Evolutionary conservation across 495 filamentous ascomycete species (phyloP).

Genomic region (Tuber aestivum): DNA sequence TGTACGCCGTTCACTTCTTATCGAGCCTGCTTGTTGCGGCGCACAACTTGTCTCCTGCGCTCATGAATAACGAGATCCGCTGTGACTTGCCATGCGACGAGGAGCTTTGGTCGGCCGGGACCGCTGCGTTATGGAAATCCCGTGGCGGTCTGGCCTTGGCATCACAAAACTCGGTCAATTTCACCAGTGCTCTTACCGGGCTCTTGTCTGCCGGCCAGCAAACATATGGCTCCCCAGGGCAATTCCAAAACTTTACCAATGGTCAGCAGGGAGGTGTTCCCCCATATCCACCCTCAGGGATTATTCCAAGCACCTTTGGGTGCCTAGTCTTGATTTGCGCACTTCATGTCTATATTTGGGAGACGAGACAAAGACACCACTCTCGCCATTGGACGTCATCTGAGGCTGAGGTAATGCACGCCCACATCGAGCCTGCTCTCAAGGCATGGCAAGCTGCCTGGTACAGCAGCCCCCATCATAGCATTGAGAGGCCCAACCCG

Average conservation of each 20-base stretch:
- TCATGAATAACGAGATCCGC: constrained; percentile 91
- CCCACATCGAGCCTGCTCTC: constrained; percentile 89
- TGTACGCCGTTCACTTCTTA: constrained; percentile 83
- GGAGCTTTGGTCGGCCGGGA: constrained; percentile 81
- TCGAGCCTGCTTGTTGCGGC: constrained; percentile 87
- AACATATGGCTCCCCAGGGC: constrained; percentile 45
- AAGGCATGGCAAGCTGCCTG: constrained; percentile 94
- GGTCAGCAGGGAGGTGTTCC: constrained; percentile 39
- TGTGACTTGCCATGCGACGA: constrained; percentile 92
- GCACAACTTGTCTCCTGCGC: constrained; percentile 81
- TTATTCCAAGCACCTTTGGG: constrained; percentile 88
- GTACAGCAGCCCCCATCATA: constrained; percentile 81
- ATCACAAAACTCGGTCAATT: constrained; percentile 61
- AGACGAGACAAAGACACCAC: constrained; percentile 85
- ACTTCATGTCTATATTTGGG: constrained; percentile 97
- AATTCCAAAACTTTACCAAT: constrained; percentile 34
- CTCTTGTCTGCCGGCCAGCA: constrained; percentile 54
- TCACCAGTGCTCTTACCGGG: constrained; percentile 69
- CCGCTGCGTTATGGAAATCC: constrained; percentile 66
- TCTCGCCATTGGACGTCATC: constrained; percentile 84
- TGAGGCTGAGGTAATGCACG: constrained; percentile 93
- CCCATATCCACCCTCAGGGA: constrained; percentile 39
- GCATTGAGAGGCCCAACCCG: constrained; percentile 80
- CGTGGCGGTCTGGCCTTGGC: constrained; percentile 64
- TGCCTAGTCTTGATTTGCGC: constrained; percentile 92